Evolutionary conservation across 2,329 filamentous ascomycete genomes (phyloP).

Genomic region (Calonectria fujianensis): DNA sequence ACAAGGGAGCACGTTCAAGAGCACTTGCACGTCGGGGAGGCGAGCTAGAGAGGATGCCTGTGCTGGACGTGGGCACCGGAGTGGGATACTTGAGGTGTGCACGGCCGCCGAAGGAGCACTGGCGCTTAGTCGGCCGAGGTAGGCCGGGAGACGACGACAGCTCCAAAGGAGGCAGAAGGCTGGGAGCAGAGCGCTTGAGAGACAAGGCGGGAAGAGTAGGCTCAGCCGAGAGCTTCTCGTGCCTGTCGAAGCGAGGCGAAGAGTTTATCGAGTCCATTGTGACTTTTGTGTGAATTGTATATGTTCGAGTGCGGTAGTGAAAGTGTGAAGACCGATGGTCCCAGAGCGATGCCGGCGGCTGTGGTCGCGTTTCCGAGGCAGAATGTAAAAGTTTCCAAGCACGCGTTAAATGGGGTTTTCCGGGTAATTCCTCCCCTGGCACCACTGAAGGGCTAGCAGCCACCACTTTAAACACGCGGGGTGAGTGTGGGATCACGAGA

Average conservation of each 20-base stretch:
- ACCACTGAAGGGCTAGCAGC: constrained; percentile 15
- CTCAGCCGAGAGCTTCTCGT: constrained; percentile 55
- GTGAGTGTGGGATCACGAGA: not conserved
- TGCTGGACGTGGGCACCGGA: constrained; percentile 94
- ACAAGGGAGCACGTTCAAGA: constrained; percentile 88
- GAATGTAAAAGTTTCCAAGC: not conserved
- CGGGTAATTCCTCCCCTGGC: constrained; percentile 35
- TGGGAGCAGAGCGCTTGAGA: constrained; percentile 77
- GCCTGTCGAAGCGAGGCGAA: constrained; percentile 56
- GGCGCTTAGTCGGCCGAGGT: constrained; percentile 81
- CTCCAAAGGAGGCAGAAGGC: constrained; percentile 86
- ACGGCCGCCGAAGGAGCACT: constrained; percentile 63
- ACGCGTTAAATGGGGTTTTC: constrained; percentile 30
- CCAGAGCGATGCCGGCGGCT: not conserved
- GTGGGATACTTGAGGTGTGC: constrained; percentile 88
- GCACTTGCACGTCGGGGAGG: constrained; percentile 77
- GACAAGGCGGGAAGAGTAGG: constrained; percentile 59
- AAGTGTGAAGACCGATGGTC: not conserved
- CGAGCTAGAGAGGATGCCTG: constrained; percentile 91
- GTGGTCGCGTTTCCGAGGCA: constrained; percentile 31
- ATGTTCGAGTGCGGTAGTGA: constrained; percentile 6
- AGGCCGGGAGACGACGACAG: constrained; percentile 86
- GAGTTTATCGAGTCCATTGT: constrained; percentile 62
- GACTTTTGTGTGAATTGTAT: constrained; percentile 3
- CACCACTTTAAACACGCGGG: constrained; percentile 34